Evolutionary conservation across 2,329 filamentous ascomycete genomes (phyloP).

Genomic region (Exophiala aquamarina): DNA sequence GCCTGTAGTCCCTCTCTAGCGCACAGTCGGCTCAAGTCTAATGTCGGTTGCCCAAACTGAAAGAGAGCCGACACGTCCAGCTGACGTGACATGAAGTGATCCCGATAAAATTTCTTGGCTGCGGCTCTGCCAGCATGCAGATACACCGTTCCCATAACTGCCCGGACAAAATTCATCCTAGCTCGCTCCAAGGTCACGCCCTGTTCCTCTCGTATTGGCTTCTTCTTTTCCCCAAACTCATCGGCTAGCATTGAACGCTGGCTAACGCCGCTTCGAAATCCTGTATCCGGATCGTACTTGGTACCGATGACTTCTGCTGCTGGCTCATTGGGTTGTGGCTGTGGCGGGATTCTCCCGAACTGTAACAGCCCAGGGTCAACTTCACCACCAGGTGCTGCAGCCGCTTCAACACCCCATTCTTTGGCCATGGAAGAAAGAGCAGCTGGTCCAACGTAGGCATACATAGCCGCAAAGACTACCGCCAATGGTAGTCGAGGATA

Average conservation of each 20-base stretch:
- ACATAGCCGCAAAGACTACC: conserved; percentile 83
- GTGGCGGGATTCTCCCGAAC: conserved; percentile 58
- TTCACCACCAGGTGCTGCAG: conserved; percentile 83
- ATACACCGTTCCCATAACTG: conserved; percentile 81
- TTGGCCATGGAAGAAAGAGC: conserved; percentile 71
- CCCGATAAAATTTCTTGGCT: conserved; percentile 78
- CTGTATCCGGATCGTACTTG: conserved; percentile 13
- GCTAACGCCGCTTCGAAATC: conserved; percentile 68
- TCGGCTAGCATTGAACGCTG: conserved; percentile 80
- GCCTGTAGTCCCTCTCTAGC: conserved; percentile 83
- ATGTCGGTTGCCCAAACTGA: conserved; percentile 77
- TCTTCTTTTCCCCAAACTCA: conserved; percentile 71
- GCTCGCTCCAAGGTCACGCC: conserved; percentile 58
- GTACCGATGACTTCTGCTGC: conserved; percentile 17
- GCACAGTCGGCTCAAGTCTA: conserved; percentile 81
- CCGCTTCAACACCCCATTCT: conserved; percentile 89
- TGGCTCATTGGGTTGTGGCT: conserved; percentile 48
- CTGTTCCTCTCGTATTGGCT: conserved; percentile 29
- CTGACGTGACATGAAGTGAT: conserved; percentile 78
- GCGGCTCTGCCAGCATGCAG: conserved; percentile 76
- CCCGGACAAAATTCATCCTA: conserved; percentile 74
- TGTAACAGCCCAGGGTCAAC: conserved; percentile 91
- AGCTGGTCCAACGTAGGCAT: conserved; percentile 75
- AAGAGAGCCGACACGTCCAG: conserved; percentile 78
- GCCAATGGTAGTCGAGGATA: conserved; percentile 88